Percentiles rank a stretch among this genome's conserved stretches.
These are phyloP conservation scores for Coccomyxa subellipsoidea DNA, from an alignment of 163 green algal genomes.

Conservation along the genomic window DNA sequence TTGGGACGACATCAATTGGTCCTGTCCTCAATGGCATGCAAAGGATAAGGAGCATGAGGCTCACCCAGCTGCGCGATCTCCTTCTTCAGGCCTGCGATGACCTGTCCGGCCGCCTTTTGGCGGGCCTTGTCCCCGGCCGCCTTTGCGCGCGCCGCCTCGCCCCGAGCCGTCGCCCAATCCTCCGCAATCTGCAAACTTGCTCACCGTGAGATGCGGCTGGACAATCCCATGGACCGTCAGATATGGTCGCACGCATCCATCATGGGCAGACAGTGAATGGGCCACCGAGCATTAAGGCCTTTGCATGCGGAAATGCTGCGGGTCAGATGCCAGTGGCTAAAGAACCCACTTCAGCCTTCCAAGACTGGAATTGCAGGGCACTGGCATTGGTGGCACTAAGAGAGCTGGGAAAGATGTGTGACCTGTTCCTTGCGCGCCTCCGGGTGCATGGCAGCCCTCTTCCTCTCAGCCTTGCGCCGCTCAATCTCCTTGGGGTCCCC, in stretches of 20 bases:
- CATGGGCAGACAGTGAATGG: too few species aligned
- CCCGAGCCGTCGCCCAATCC: conserved; percentile 55
- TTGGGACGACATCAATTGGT: too few species aligned
- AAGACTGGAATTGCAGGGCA: neutral
- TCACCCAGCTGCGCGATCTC: conserved; percentile 63
- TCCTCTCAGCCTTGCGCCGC: conserved; percentile 36
- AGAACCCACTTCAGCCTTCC: too few species aligned
- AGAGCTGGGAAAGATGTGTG: neutral
- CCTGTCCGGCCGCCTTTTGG: conserved; percentile 67
- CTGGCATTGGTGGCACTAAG: neutral
- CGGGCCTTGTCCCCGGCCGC: conserved; percentile 54
- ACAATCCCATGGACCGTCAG: too few species aligned
- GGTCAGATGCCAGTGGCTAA: too few species aligned
- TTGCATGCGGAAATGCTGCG: too few species aligned
- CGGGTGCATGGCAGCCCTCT: conserved; percentile 24
- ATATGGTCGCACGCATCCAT: too few species aligned
- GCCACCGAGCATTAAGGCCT: too few species aligned
- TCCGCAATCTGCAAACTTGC: conserved; percentile 48
- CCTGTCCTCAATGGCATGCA: too few species aligned
- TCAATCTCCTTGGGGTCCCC: conserved; percentile 74
- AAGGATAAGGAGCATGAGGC: too few species aligned
- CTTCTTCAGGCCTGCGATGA: conserved; percentile 70
- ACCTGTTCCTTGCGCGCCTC: conserved; percentile 32
- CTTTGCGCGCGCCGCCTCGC: conserved; percentile 54
- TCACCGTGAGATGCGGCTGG: too few species aligned